Conservation (phyloP, 2,329 filamentous ascomycete genomes). For the Fusarium sp. region DNA sequence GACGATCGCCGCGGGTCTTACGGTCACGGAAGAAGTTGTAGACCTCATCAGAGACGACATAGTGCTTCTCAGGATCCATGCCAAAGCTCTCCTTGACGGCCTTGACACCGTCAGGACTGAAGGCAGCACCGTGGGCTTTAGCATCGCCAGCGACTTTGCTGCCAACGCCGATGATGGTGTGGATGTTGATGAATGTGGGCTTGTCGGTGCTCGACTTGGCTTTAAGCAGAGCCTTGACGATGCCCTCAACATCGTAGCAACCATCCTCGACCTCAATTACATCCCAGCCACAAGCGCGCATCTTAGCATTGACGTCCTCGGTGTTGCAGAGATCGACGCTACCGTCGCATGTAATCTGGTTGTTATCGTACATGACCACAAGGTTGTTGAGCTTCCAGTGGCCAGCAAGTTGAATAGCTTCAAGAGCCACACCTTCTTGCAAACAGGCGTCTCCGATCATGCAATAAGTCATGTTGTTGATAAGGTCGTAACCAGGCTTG, state of each 20-base stretch:
- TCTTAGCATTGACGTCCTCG: constrained; percentile 69
- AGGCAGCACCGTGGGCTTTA: constrained; percentile 68
- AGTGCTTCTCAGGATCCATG: constrained; percentile 53
- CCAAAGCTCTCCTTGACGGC: constrained; percentile 50
- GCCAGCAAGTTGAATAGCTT: constrained; percentile 67
- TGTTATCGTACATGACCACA: constrained; percentile 70
- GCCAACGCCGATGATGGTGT: constrained; percentile 67
- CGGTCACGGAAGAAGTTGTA: constrained; percentile 63
- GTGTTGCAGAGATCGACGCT: constrained; percentile 64
- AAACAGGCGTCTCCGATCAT: constrained; percentile 70
- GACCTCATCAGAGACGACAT: constrained; percentile 57
- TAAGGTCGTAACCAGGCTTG: constrained; percentile 58
- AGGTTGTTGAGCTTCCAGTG: constrained; percentile 68
- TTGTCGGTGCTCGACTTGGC: constrained; percentile 59
- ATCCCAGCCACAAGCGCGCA: constrained; percentile 67
- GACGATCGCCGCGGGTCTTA: constrained; percentile 56
- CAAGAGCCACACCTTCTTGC: constrained; percentile 68
- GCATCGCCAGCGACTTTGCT: constrained; percentile 62
- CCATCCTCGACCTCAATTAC: constrained; percentile 67
- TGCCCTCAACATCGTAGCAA: constrained; percentile 58
- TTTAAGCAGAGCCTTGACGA: constrained; percentile 58
- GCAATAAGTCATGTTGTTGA: constrained; percentile 66
- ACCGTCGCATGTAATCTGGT: constrained; percentile 70
- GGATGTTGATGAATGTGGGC: constrained; percentile 69
- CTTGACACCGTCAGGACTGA: constrained; percentile 64